These are phyloP conservation scores for Luvunga scandens DNA, from an alignment of 345 rosid species.

Conservation along the genomic window DNA sequence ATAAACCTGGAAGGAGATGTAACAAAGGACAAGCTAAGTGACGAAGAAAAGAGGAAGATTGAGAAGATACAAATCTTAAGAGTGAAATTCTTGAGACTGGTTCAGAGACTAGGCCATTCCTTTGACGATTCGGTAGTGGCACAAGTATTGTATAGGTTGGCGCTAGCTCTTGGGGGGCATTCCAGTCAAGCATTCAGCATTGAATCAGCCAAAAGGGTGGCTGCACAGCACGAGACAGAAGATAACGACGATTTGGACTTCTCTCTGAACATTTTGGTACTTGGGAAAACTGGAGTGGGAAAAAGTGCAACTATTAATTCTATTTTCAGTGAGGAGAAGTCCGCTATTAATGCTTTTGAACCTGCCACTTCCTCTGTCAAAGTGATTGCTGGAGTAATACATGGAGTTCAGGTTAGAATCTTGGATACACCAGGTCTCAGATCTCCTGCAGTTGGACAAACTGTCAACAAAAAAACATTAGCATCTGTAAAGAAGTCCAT, in stretches of 20 bases:
- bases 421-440: constrained; percentile 78
- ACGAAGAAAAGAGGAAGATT: constrained; percentile 45
- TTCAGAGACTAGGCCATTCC: constrained; percentile 38
- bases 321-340: constrained; percentile 54
- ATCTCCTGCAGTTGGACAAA: constrained; percentile 44
- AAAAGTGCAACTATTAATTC: constrained; percentile 82
- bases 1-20: constrained; percentile 8
- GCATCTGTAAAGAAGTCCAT: constrained; percentile 50
- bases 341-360: constrained; percentile 48
- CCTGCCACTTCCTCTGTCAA: constrained; percentile 44
- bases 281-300: constrained; percentile 86
- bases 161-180: constrained; percentile 25
- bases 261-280: constrained; percentile 58
- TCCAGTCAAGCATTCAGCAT: constrained; percentile 27
- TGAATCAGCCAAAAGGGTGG: constrained; percentile 33
- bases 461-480: constrained; percentile 48
- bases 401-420: constrained; percentile 49
- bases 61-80: constrained; percentile 45
- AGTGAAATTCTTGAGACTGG: constrained; percentile 60
- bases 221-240: constrained; percentile 41
- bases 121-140: constrained; percentile 43
- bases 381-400: constrained; percentile 46
- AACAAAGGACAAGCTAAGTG: constrained; percentile 23
- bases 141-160: constrained; percentile 37
- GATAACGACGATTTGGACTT: constrained; percentile 40